Evolutionary conservation across 2,329 filamentous ascomycete genomes (phyloP), one percentile per base, ranked within the genome.

Genomic region (Colletotrichum higginsianum): DNA sequence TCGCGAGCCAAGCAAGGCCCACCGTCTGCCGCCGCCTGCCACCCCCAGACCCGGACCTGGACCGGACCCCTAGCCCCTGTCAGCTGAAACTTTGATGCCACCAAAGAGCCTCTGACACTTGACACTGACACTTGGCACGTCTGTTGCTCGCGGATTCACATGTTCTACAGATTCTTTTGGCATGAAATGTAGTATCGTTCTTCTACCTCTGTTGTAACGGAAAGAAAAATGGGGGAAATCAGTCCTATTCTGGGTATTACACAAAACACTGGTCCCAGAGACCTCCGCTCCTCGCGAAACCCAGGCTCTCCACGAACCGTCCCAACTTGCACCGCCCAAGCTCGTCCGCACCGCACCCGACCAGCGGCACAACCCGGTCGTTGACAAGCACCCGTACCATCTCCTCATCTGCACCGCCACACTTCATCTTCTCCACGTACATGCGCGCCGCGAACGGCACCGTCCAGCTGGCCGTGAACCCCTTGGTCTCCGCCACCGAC

Each of bases 371-470:
- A 2, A 98, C 94, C 30, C 94, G 88, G 78, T 97, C 94, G 81
- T 98, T 98, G 46, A 98, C 85, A 71, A 98, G 82, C 5, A 97
- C 86, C 47, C 95, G 88, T 13, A 98, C 93, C 63, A 92, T 85
- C 80, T 96, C 93, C n/a, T 82, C 80, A 15, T 65, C 75, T 75
- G 70, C 66, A 12, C 73, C 84, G 2, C 79, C 79, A 80, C 95
- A 98, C 50, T 81, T 82, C 89, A 98, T 91, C 86, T 96, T 96
- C 86, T 98, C 95, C 46, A 98, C 89, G 80, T 97, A 97, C 81
- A 94, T 88, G 64, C 95, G 86, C 21, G 90, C 91, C 0, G 88
- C 93, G 81, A 98, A 98, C 0, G 95, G 93, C 21, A 97, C 94
- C 0, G 90, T 89, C 92, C 93, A 96, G 16, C 91, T 88, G 0